Base-by-base conservation (phyloP, 768 basidiomycete genomes). In the Trametes cinnabarina region DNA sequence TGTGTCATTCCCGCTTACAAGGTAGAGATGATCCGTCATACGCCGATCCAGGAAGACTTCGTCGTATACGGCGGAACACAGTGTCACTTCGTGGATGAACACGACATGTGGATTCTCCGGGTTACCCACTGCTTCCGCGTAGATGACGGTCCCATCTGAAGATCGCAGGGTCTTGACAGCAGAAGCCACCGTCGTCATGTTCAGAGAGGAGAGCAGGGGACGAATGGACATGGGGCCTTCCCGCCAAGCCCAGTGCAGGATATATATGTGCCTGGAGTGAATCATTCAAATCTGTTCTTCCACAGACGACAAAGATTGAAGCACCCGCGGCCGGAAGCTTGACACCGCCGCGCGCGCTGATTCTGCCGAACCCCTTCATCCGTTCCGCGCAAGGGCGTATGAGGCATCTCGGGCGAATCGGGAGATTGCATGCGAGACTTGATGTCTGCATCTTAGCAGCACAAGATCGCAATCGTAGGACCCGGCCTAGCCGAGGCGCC, bases 61-160 rank as follows among this genome's bases (percentile, higher is more conserved):
- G 39, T 69, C 66, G 47, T 63, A 69, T 32, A 61, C 58, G 15
- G 35, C 44, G 17, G 51, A 49, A 15, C 49, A 61, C 32, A 63
- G 26, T 17, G 57, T 58, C 14, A 64, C 39, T 15, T 63, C 68
- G 54, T 67, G 68, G 4, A 64, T 48, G 58, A 69, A 63, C 42
- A 69, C 62, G 22, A 69, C 54, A 22, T 41, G 51, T 9, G 64
- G 66, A 22, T 66, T 67, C 20, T 37, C 15, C 3, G 59, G 57
- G 55, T 67, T 49, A 30, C 68, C 68, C 9, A 63, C 55, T 5
- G 65, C 64, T 22, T 67, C 64, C n/a, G 65, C 66, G 40, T 69
- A 56, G 14, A 69, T 62, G 15, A 17, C 37, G 0, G 62, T 66
- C 28, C 66, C 64, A 41, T 69, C 68, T 26, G 57, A n/a, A 23